These are phyloP conservation scores for Blumeria hordei DNA, from an alignment of 2,329 filamentous ascomycete genomes.

Conservation along the genomic window DNA sequence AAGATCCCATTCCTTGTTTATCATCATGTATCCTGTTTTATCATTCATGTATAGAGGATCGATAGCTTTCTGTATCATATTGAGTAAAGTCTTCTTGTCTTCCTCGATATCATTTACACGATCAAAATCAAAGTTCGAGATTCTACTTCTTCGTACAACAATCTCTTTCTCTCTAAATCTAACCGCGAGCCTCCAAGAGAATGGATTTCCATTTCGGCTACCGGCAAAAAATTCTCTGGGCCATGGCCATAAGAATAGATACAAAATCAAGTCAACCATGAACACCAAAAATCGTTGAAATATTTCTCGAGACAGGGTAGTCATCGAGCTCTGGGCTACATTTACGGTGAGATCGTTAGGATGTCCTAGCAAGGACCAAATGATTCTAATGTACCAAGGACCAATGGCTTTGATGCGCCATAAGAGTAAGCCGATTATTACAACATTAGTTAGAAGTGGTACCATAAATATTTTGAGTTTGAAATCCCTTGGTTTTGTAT, in stretches of 20 bases:
- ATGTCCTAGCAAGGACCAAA: constrained; percentile 12
- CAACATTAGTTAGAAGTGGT: constrained; percentile 51
- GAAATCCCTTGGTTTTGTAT: constrained; percentile 40
- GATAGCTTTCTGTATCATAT: constrained; percentile 42
- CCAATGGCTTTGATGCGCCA: constrained; percentile 44
- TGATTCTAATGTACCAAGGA: constrained; percentile 38
- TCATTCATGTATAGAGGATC: constrained; percentile 37
- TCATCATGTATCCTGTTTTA: constrained; percentile 74
- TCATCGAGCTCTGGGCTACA: constrained; percentile 28
- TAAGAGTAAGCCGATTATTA: constrained; percentile 36
- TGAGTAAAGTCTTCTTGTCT: constrained; percentile 31
- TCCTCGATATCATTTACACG: constrained; percentile 18
- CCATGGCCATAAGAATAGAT: constrained; percentile 48
- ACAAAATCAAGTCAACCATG: constrained; percentile 47
- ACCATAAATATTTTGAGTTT: constrained; percentile 70
- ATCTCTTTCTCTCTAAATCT: constrained; percentile 65
- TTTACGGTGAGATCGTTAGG: constrained; percentile 40
- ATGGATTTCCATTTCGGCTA: constrained; percentile 31
- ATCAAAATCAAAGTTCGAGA: constrained; percentile 37
- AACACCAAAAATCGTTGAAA: constrained; percentile 34
- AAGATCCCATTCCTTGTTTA: constrained; percentile 68
- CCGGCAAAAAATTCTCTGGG: constrained; percentile 48
- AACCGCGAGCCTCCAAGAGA: constrained; percentile 46
- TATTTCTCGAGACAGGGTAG: constrained; percentile 26
- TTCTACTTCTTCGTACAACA: constrained; percentile 53